Percentiles rank a stretch among this genome's conserved stretches.
Evolutionary conservation across 768 basidiomycete species (phyloP).

Genomic region (Pleurotus ostreatus): DNA sequence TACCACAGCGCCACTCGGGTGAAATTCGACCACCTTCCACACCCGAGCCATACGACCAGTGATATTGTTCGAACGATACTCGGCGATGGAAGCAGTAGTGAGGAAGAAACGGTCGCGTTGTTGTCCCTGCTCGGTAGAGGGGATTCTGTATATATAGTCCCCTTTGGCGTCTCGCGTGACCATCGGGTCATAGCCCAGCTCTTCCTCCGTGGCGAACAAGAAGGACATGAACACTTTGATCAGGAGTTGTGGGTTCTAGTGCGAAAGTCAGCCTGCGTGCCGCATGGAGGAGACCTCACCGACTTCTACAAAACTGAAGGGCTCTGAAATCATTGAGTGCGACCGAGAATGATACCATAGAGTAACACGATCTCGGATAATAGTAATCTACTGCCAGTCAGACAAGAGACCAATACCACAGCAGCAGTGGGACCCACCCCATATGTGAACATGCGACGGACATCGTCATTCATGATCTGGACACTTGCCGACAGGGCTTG

Average conservation of each 20-base stretch:
- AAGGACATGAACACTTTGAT: constrained; percentile 16
- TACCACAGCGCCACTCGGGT: not conserved
- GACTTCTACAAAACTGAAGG: constrained; percentile 11
- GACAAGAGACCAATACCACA: not conserved
- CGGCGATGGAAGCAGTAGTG: too few species aligned
- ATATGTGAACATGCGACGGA: constrained; percentile 18
- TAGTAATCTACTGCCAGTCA: constrained; percentile 11
- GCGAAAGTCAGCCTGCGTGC: not conserved
- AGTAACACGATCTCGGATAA: constrained; percentile 11
- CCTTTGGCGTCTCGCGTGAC: not conserved
- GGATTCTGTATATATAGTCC: too few species aligned
- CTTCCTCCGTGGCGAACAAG: constrained; percentile 13
- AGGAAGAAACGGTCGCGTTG: not conserved
- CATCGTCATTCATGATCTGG: constrained; percentile 22
- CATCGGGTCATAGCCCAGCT: constrained; percentile 13
- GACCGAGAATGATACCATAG: constrained; percentile 18
- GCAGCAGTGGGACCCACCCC: constrained; percentile 12
- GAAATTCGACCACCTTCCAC: constrained; percentile 8
- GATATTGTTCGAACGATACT: too few species aligned
- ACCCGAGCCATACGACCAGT: too few species aligned
- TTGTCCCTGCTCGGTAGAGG: too few species aligned
- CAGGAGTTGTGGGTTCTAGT: constrained; percentile 12
- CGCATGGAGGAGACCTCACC: not conserved
- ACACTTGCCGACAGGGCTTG: not conserved
- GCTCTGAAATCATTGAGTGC: constrained; percentile 12